Evolutionary conservation across 768 basidiomycete genomes (phyloP).

Genomic region (Pleurotus pulmonarius): DNA sequence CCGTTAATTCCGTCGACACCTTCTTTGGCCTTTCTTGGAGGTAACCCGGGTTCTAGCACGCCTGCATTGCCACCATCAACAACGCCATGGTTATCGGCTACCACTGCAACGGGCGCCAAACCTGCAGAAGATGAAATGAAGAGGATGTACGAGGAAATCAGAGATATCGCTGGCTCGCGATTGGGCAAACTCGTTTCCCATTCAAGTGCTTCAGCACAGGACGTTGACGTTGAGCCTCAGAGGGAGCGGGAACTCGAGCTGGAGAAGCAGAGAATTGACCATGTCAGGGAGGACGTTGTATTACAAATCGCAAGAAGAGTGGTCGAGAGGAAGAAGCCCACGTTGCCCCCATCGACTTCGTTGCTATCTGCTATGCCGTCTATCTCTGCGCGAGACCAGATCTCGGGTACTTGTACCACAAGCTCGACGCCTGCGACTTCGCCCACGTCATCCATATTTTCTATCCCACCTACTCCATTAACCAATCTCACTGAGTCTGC

Average conservation of each 20-base stretch:
- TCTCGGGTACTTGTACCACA: background rate
- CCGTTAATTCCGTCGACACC: constrained; percentile 15
- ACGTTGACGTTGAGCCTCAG: constrained; percentile 16
- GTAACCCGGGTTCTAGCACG: constrained; percentile 6
- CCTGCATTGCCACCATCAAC: too few species aligned
- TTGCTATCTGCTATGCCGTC: constrained; percentile 3
- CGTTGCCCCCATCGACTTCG: background rate
- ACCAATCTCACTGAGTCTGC: constrained; percentile 4
- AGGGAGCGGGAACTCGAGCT: constrained; percentile 12
- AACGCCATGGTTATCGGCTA: too few species aligned
- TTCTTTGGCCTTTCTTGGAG: constrained; percentile 5
- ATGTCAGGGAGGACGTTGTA: constrained; percentile 60
- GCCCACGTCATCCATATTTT: background rate
- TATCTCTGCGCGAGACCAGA: background rate
- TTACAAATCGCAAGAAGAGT: constrained; percentile 59
- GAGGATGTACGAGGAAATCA: constrained; percentile 70
- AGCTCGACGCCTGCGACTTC: constrained; percentile 7
- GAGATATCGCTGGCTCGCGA: constrained; percentile 61
- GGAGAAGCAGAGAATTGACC: constrained; percentile 51
- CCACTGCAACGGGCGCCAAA: constrained; percentile 13
- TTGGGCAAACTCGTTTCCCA: constrained; percentile 45
- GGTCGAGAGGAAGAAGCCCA: background rate
- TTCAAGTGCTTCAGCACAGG: constrained; percentile 28
- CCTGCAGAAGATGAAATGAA: constrained; percentile 52
- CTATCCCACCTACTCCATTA: background rate